These are phyloP conservation scores for Pythium phragmitis DNA, from an alignment of 352 stramenopile genomes.

Conservation along the genomic window DNA sequence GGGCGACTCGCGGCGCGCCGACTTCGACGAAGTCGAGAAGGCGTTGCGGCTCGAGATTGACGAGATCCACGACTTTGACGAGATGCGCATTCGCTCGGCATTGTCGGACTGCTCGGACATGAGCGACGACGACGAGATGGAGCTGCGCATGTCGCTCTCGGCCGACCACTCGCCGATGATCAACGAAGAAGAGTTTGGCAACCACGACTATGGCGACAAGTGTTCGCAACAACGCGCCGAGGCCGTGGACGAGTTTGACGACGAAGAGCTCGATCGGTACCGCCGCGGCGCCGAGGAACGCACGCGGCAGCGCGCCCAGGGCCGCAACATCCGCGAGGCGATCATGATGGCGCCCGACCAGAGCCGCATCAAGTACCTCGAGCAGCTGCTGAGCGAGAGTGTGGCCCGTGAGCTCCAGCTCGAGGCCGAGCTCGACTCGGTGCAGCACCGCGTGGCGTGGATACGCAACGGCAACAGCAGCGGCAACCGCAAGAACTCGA, in stretches of 20 bases:
- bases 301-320: conserved; percentile 74
- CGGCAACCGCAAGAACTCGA: conserved; percentile 19
- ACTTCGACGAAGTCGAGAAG: conserved; percentile 65
- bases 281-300: conserved; percentile 63
- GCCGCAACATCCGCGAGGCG: conserved; percentile 74
- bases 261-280: conserved; percentile 54
- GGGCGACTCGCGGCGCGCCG: conserved; percentile 29
- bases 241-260: conserved; percentile 35
- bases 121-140: conserved; percentile 72
- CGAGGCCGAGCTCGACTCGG: conserved; percentile 72
- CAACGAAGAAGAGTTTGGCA: conserved; percentile 30
- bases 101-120: conserved; percentile 82
- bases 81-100: conserved; percentile 56
- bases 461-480: conserved; percentile 2
- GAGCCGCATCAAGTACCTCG: conserved; percentile 86
- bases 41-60: conserved; percentile 72
- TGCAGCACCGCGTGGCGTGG: conserved; percentile 46
- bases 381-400: conserved; percentile 82
- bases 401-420: conserved; percentile 82
- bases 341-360: conserved; percentile 74
- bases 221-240: conserved; percentile 12
- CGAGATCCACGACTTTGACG: conserved; percentile 80
- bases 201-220: conserved; percentile 23
- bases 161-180: conserved; percentile 19
- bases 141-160: conserved; percentile 20